Conservation (phyloP, 306 rosid species). For the Parietaria judaica region DNA sequence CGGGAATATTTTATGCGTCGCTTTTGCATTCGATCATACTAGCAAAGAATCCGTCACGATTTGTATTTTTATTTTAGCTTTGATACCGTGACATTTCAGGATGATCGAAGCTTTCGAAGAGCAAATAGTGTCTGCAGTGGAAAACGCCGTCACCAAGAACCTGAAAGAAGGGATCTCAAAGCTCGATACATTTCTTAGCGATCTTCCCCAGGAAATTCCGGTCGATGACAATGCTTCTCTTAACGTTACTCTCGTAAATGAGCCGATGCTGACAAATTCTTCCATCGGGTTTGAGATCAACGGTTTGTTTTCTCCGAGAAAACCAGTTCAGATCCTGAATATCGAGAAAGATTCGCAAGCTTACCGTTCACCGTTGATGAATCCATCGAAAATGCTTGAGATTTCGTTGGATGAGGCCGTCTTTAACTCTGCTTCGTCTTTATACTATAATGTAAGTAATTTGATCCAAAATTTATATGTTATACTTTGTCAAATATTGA, state of each 20-base stretch:
- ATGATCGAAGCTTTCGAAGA: constrained; percentile 78
- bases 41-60: no score
- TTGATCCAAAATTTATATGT: background rate
- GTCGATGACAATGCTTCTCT: constrained; percentile 56
- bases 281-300: constrained; percentile 68
- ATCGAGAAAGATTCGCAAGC: constrained; percentile 29
- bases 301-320: constrained; percentile 52
- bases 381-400: constrained; percentile 76
- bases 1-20: no score
- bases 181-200: constrained; percentile 56
- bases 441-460: constrained; percentile 62
- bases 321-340: constrained; percentile 21
- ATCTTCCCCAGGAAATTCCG: constrained; percentile 70
- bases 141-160: constrained; percentile 53
- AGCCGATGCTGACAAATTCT: constrained; percentile 52
- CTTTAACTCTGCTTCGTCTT: constrained; percentile 63
- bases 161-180: constrained; percentile 58
- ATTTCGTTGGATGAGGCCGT: constrained; percentile 75
- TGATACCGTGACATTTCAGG: constrained; percentile 36
- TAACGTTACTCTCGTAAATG: constrained; percentile 61
- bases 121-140: constrained; percentile 61
- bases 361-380: constrained; percentile 38
- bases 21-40: no score
- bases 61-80: constrained; percentile 10
- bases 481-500: constrained; percentile 3